Evolutionary conservation across 1,284 basidiomycete species (phyloP).

Genomic region (Puccinia novopanici): DNA sequence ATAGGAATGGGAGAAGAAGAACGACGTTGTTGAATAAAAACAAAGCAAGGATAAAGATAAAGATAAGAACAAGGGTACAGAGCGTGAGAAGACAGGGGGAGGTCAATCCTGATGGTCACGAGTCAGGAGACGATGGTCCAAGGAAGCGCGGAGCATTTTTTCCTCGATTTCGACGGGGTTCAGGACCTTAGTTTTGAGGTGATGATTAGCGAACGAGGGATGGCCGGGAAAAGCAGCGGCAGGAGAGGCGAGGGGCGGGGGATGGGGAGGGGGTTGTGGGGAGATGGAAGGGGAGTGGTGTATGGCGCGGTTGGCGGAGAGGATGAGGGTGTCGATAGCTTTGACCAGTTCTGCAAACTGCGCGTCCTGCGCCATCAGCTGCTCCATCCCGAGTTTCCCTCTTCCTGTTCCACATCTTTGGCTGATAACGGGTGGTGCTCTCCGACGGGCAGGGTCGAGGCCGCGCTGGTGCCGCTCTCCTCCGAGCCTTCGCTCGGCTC

Average conservation of each 20-base stretch:
- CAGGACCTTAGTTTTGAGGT: neutral
- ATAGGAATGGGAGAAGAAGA: neutral
- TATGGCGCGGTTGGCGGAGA: slow-evolving; percentile 52
- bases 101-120: too few species aligned
- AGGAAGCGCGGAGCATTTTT: neutral
- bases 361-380: slow-evolving; percentile 53
- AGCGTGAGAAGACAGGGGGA: too few species aligned
- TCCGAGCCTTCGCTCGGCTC: neutral
- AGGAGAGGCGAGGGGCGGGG: neutral
- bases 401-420: slow-evolving; percentile 48
- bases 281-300: neutral
- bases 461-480: neutral
- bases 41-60: neutral
- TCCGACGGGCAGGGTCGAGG: neutral
- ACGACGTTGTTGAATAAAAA: neutral
- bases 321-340: slow-evolving; percentile 53
- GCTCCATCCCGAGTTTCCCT: slow-evolving; percentile 53
- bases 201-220: neutral
- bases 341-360: slow-evolving; percentile 53
- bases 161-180: neutral
- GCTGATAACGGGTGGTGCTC: neutral
- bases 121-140: neutral
- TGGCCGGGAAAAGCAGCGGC: too few species aligned
- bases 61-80: neutral
- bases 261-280: neutral